These are phyloP conservation scores for Arctostaphylos glauca DNA, from an alignment of 148 eudicot genomes.

Conservation along the genomic window DNA sequence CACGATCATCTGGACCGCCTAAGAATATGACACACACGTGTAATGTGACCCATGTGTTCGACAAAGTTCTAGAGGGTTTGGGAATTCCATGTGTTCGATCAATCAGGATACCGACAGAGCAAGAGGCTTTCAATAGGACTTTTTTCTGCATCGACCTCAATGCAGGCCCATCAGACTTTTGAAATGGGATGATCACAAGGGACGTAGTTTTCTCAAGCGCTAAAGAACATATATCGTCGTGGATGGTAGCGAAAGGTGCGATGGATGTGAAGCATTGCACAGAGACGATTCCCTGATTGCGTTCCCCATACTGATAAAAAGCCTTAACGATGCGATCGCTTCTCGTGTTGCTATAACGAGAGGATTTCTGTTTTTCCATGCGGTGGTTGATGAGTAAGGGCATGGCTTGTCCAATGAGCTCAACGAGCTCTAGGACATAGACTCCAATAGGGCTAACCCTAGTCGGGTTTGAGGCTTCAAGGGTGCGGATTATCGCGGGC, in stretches of 20 bases:
- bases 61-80: too few relatives aligned
- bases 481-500: conserved; percentile 18
- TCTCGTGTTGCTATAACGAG: conserved; percentile 5
- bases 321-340: conserved; percentile 22
- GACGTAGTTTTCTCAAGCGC: conserved; percentile 23
- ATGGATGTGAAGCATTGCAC: conserved; percentile 30
- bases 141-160: not conserved
- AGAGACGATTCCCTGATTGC: not conserved
- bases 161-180: not conserved
- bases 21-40: conserved; percentile 21
- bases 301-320: not conserved
- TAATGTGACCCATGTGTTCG: not conserved
- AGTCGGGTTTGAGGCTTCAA: conserved; percentile 24
- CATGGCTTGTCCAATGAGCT: conserved; percentile 27
- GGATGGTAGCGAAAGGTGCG: conserved; percentile 23
- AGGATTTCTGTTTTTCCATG: conserved; percentile 13
- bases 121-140: not conserved
- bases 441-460: conserved; percentile 17
- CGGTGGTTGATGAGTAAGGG: conserved; percentile 22
- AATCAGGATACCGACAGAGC: conserved; percentile 26
- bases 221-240: conserved; percentile 20
- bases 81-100: conserved; percentile 15
- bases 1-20: conserved; percentile 44
- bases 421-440: conserved; percentile 25
- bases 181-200: conserved; percentile 30